Conservation (phyloP, 305 asterid species). For the Solanum hybrid region DNA sequence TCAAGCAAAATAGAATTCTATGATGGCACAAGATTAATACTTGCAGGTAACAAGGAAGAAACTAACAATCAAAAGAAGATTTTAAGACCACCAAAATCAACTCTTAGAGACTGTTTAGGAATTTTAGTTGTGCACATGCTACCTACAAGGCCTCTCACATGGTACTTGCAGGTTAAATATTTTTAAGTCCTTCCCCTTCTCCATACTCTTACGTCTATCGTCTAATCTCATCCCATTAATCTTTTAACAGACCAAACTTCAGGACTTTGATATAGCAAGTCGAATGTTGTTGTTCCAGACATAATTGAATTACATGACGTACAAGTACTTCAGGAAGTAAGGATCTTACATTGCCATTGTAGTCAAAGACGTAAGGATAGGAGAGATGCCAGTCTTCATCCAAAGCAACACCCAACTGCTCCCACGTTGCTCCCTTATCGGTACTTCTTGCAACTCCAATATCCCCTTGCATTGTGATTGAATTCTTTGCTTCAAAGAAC, state of each 20-base stretch:
- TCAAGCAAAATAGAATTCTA: neutral
- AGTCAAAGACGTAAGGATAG: constrained; percentile 81
- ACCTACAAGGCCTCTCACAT: neutral
- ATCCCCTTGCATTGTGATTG: constrained; percentile 90
- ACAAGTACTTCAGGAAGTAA: neutral
- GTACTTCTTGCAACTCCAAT: constrained; percentile 81
- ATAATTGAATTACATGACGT: neutral
- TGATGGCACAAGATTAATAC: neutral
- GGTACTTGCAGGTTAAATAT: neutral
- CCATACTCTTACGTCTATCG: neutral
- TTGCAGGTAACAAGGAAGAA: neutral
- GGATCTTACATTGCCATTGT: constrained; percentile 66
- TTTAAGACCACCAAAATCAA: neutral
- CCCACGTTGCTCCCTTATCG: constrained; percentile 90
- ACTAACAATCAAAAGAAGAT: neutral
- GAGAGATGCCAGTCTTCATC: constrained; percentile 99
- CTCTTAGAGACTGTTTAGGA: neutral
- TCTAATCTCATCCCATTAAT: neutral
- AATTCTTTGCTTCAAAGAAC: constrained; percentile 77
- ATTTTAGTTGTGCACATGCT: neutral
- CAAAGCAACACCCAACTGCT: constrained; percentile 77
- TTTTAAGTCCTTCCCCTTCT: neutral
- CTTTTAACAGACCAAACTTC: neutral
- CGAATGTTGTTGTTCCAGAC: neutral
- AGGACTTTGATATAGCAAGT: neutral